Evolutionary conservation across 2,329 filamentous ascomycete genomes (phyloP), one percentile per base, ranked within the genome.

Genomic region (Aspergillus brunneoviolaceus): DNA sequence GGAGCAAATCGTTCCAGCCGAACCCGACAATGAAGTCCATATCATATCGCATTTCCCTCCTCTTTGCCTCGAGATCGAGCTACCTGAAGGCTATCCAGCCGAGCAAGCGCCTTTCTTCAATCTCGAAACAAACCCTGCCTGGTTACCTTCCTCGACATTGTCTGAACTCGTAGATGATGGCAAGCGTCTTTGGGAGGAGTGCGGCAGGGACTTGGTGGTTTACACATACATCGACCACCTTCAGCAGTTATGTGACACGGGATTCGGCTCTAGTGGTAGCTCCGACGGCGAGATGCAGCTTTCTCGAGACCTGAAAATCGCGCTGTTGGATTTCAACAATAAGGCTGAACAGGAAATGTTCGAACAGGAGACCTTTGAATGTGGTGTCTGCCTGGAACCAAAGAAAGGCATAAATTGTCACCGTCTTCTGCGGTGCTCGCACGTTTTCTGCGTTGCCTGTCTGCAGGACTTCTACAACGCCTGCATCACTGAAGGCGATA

Each of bases 391-490:
- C 72, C 77, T 97, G 51, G 94, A 98, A 74, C 92, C 92, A 0
- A 96, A 96, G 76, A 97, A 96, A 73, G 95, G 95, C 1, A 77
- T 80, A 0, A 84, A 81, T 11, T 98, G 95, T 73, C 90, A 98
- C 77, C 85, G 86, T 48, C 88, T 98, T 82, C 77, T 89, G 50
- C 87, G 89, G 60, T 99, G 95, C 74, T 87, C 86, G 0, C 94
- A 99, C 72, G 92, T 98, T 42, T 99, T 98, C 72, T 99, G 95
- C 74, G 79, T 89, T 19, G 76, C 86, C n/a, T 99, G 95, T 70
- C 81, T 99, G 2, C 89, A 91, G 63, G 91, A 94, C 68, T 97
- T 94, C 67, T 98, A 96, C 81, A 91, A 89, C 67, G 88, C 87
- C 64, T 92, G 91, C 65, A 97, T 99, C 68, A 86, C 82, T 0